Base-by-base conservation (phyloP, 75 land plant genomes). In the Larix kaempferi region DNA sequence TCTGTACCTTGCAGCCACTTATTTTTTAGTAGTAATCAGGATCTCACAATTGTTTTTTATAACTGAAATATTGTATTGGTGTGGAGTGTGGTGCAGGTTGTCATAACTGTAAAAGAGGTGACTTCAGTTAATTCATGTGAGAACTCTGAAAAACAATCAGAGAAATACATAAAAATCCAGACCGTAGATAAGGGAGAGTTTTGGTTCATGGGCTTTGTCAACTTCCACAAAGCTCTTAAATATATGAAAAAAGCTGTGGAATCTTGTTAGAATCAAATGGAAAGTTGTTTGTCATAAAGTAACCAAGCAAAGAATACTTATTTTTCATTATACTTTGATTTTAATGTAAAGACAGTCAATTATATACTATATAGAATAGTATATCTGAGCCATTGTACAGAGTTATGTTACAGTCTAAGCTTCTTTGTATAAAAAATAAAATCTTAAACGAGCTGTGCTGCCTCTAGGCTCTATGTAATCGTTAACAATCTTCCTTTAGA, bases 181-280 rank as follows among this genome's bases (percentile, higher is more conserved):
- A 88, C 91, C 0, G 67, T 77, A 1, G 92, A 90, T 72, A 81
- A 81, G 5, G 75, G 83, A 78, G 92, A 90, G 37, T 90, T 90
- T 63, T 90, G 92, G 92, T 90, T 83, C 80, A 88, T 90, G 90
- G 92, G 92, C 14, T 88, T 90, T 77, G 71, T 66, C 16, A 66
- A 66, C 41, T 27, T 66, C 71, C 17, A 66, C 16, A 66, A 66
- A 66, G 71, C 44, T 39, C 19, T 5, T 5, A 66, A 66, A 66
- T 17, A 66, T 35, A 66, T 37, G 6, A 19, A 66, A 4, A 6
- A 66, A 35, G 71, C 71, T 66, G 1, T 66, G 6, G 35, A 66
- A 35, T 37, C 15, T 65, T 2, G 37, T 35, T 35, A 35, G 37
- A 3, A 35, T 35, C 37, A 35, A 3, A 2, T 35, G 37, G 37